Evolutionary conservation across 2,329 filamentous ascomycete species (phyloP).

Genomic region (Fusarium bulbicola): DNA sequence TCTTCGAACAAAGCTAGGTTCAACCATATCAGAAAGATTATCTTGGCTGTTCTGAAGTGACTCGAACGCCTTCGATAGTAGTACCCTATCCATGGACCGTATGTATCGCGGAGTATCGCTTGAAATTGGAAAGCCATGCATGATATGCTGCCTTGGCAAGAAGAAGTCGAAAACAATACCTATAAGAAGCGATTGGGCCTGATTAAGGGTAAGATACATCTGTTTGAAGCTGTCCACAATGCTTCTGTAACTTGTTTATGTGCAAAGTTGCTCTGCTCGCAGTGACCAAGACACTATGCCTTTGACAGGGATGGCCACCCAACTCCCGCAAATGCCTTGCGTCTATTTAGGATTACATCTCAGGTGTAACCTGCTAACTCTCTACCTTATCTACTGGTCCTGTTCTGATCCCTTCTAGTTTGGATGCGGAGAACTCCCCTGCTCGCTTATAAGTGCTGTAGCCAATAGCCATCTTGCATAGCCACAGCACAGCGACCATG

Average conservation of each 20-base stretch:
- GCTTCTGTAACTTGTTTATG: not conserved
- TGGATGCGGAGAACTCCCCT: not conserved
- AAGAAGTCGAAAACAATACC: no score
- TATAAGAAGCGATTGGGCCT: not conserved
- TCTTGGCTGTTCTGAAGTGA: not conserved
- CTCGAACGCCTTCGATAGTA: not conserved
- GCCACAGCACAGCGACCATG: not conserved
- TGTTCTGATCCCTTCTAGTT: not conserved
- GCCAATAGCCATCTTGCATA: not conserved
- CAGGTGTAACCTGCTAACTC: not conserved
- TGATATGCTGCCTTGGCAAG: not conserved
- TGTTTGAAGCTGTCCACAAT: not conserved
- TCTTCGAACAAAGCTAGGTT: not conserved
- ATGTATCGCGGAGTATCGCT: not conserved
- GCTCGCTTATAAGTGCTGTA: not conserved
- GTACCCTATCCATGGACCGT: no score
- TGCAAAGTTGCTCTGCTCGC: not conserved
- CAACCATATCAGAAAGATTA: not conserved
- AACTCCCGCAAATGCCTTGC: not conserved
- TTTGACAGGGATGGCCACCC: fast-evolving
- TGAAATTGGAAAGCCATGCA: not conserved
- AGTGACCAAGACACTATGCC: not conserved
- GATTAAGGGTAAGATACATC: not conserved
- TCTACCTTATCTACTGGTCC: no score
- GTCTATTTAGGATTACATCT: not conserved